Conservation (phyloP, 352 stramenopile species). For the Phytophthora aleatoria region DNA sequence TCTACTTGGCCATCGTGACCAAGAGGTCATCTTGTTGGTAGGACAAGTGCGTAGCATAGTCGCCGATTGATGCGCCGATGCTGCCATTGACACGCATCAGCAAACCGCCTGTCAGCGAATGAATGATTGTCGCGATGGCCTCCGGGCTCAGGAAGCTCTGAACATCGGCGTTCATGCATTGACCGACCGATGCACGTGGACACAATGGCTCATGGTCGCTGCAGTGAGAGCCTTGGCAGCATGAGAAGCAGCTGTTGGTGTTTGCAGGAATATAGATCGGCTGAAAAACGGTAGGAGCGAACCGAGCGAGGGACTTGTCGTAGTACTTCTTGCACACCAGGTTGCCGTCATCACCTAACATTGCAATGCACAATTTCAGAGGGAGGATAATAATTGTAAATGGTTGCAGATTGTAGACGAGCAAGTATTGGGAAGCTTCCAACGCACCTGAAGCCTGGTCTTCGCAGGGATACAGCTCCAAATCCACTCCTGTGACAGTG, state of each 20-base stretch:
- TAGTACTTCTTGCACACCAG: slow-evolving; percentile 81
- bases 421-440: neutral
- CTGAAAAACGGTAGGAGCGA: slow-evolving; percentile 62
- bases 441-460: slow-evolving; percentile 57
- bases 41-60: slow-evolving; percentile 63
- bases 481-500: slow-evolving; percentile 63
- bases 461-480: slow-evolving; percentile 81
- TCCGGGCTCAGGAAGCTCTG: slow-evolving; percentile 75
- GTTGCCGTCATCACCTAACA: slow-evolving; percentile 38
- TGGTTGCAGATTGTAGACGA: neutral
- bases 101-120: slow-evolving; percentile 67
- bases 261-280: slow-evolving; percentile 79
- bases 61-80: slow-evolving; percentile 69
- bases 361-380: neutral
- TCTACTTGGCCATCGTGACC: slow-evolving; percentile 65
- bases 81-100: slow-evolving; percentile 85
- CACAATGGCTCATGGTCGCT: slow-evolving; percentile 61
- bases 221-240: slow-evolving; percentile 70
- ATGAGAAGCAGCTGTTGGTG: slow-evolving; percentile 73
- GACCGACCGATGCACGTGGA: slow-evolving; percentile 45
- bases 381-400: neutral
- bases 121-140: slow-evolving; percentile 77
- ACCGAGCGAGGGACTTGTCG: slow-evolving; percentile 59
- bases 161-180: slow-evolving; percentile 76
- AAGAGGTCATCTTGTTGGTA: slow-evolving; percentile 80